Base-by-base conservation (phyloP, 2,329 filamentous ascomycete genomes). In the Verticillium isaacii region DNA sequence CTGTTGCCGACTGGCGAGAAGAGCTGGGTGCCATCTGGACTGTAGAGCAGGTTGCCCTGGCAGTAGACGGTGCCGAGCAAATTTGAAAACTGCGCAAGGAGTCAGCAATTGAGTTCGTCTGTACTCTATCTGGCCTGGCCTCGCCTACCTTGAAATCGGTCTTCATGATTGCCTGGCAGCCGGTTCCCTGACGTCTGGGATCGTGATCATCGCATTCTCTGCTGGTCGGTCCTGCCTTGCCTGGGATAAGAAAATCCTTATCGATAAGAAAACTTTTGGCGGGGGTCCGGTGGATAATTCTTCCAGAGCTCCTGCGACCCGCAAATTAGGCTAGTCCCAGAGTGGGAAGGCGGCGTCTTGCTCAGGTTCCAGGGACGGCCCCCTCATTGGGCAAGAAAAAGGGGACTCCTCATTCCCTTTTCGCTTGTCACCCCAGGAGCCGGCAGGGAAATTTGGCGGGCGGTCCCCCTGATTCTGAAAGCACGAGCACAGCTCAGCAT, bases 11-110 rank as follows among this genome's bases (percentile, higher is more conserved):
- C 95, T 8, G 95, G 96, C 55, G 95, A 99, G 71, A 96, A 91
- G 67, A 99, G 85, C 78, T 92, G 94, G 70, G 92, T 95, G 74
- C 96, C 96, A 85, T 99, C 94, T 64, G 93, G 92, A 70, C 92
- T 96, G 82, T 96, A 99, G 74, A 97, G 85, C 72, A 99, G 86
- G 76, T 98, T 99, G 78, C 96, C 95, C 85, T 93, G 92, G 81
- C 93, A 92, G 82, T 98, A 99, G 74, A 99, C 95, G 69, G 95
- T 99, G 74, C 95, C 96, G 72, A 99, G 86, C 75, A 99, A 86
- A 79, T 98, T 99, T 75, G 94, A 97, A 80, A 99, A 99, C 93
- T 97, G 71, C 2, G 54, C 29, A n/a, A 15, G 50, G 55, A 17
- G 39, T 61, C 14, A 66, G 32, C 55, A 58, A 2, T 56, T 17